Evolutionary conservation across 202 grass and related monocot species (phyloP).

Genomic region (Saccharum hybrid): DNA sequence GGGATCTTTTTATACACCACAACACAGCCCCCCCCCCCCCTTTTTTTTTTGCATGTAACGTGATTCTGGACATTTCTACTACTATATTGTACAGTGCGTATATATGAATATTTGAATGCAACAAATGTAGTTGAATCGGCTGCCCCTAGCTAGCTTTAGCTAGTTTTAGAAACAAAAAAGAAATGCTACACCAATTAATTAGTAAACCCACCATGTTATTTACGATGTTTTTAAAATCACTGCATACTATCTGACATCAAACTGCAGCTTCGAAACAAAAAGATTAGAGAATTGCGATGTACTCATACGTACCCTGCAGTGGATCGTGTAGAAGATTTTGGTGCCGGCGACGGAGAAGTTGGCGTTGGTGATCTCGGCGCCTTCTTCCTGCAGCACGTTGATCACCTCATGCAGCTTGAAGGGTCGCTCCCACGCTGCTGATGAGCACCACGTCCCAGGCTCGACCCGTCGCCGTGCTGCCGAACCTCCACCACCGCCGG

Average conservation of each 20-base stretch:
- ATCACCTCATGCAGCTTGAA: conserved; percentile 64
- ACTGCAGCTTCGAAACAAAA: background rate
- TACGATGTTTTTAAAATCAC: too few relatives aligned
- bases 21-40: too few relatives aligned
- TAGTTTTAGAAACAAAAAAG: too few relatives aligned
- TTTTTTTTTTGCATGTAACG: too few relatives aligned
- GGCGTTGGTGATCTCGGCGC: conserved; percentile 58
- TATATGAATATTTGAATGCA: too few relatives aligned
- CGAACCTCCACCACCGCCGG: conserved; percentile 59
- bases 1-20: too few relatives aligned
- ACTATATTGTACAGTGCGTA: too few relatives aligned
- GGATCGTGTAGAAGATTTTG: conserved; percentile 67
- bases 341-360: conserved; percentile 48
- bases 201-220: too few relatives aligned
- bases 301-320: conserved; percentile 46
- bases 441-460: conserved; percentile 72
- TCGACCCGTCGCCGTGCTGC: conserved; percentile 41
- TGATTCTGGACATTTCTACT: too few relatives aligned
- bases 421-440: conserved; percentile 40
- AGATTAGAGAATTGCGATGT: background rate
- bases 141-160: too few relatives aligned
- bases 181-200: too few relatives aligned
- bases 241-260: background rate
- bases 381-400: conserved; percentile 73
- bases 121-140: too few relatives aligned